Base-by-base conservation (phyloP, 2,329 filamentous ascomycete genomes). In the Neopestalotiopsis sp. region DNA sequence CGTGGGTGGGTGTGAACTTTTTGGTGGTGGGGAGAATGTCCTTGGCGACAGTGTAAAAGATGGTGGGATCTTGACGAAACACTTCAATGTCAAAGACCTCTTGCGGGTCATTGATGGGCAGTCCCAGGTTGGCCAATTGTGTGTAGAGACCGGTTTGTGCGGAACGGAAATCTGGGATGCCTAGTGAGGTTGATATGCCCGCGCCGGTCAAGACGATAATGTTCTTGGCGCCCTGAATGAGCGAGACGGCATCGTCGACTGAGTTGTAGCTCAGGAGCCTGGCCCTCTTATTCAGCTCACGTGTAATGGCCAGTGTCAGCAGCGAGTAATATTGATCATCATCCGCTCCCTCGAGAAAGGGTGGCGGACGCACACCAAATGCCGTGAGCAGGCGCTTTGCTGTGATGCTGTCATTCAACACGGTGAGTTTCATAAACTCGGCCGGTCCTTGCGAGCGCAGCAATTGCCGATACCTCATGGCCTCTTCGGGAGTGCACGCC, bases 81-180 rank as follows among this genome's bases (percentile, higher is more conserved):
- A 95, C 87, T 66, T 89, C 82, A 72, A 98, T 96, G 81, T 97
- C 94, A 77, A 99, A 99, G 32, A 98, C 94, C 77, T 98, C 94
- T 78, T 98, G 95, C 1, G 95, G 95, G 75, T 98, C 95, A 71
- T 85, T 89, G 70, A 90, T 86, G 24, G 75, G 77, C 28, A 91
- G 83, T 6, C 94, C 94, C 70, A 96, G 87, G 75, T 94, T 89
- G 74, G 89, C 90, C 65, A 98, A 86, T 77, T 94, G 92, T 61
- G 94, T 91, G 82, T 98, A 98, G 68, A 98, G 91, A 64, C 95
- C 95, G 1, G 91, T 97, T 76, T 94, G 92, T 80, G 96, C 96
- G 66, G 95, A 98, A 73, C 96, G 91, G 78, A 99, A 99, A 80
- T 99, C 96, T 4, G 96, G 96, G 70, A 99, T 98, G 70, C 96